Evolutionary conservation across 75 land plant species (phyloP).

Genomic region (Pinus taeda): DNA sequence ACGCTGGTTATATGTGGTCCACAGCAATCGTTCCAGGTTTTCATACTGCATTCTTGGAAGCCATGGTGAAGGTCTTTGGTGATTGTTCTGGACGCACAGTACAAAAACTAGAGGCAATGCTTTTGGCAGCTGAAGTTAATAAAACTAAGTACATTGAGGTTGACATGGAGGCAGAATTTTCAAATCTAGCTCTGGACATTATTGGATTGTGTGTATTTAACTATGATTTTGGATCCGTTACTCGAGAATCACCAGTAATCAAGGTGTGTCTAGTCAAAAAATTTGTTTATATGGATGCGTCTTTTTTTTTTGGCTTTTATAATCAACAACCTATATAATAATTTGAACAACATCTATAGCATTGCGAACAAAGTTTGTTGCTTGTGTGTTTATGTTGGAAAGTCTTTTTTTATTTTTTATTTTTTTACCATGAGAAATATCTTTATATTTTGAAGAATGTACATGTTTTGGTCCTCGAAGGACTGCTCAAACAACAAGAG

Average conservation of each 20-base stretch:
- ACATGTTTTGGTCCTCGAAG: too few species aligned
- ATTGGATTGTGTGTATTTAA: slow-evolving; percentile 96
- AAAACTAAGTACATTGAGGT: slow-evolving; percentile 56
- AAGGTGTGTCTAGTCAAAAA: slow-evolving; percentile 34
- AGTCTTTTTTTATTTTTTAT: too few species aligned
- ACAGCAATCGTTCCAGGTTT: slow-evolving; percentile 97
- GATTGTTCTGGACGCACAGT: slow-evolving; percentile 72
- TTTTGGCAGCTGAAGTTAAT: slow-evolving; percentile 22
- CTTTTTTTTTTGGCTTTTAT: not conserved
- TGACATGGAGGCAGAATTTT: slow-evolving; percentile 95
- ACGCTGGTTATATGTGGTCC: not conserved
- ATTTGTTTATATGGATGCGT: not conserved
- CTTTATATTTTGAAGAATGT: too few species aligned
- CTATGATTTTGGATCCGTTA: slow-evolving; percentile 98
- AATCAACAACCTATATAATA: too few species aligned
- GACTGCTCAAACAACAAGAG: too few species aligned
- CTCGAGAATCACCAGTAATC: slow-evolving; percentile 94
- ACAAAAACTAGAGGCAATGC: slow-evolving; percentile 59
- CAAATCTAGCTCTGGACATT: slow-evolving; percentile 93
- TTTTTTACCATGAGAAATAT: too few species aligned
- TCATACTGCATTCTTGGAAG: slow-evolving; percentile 89
- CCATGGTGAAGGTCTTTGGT: slow-evolving; percentile 79
- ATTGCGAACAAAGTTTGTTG: not conserved
- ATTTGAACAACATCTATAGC: not conserved
- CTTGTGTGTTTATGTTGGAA: not conserved